Percentiles rank a stretch among this genome's conserved stretches.
Evolutionary conservation across 1,284 basidiomycete genomes (phyloP).

Genomic region (Blastosporella zonata): DNA sequence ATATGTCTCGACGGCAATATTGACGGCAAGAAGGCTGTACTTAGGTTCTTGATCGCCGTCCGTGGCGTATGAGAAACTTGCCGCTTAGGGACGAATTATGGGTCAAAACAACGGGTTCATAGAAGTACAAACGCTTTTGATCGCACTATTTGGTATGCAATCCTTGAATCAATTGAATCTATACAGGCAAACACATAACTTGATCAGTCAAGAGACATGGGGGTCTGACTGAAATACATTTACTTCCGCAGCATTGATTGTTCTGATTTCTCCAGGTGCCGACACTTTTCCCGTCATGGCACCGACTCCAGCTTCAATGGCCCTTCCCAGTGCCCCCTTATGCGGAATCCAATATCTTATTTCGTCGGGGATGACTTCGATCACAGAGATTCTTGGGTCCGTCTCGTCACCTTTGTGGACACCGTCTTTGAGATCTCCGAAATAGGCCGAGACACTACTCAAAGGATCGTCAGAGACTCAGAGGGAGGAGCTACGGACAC

Average conservation of each 20-base stretch:
- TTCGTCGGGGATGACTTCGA: slow-evolving; percentile 81
- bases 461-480: slow-evolving; percentile 1
- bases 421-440: slow-evolving; percentile 87
- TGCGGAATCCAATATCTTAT: slow-evolving; percentile 73
- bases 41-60: background rate
- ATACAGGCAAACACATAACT: background rate
- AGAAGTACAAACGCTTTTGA: slow-evolving; percentile 8
- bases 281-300: slow-evolving; percentile 56
- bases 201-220: slow-evolving; percentile 5
- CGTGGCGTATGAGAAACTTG: background rate
- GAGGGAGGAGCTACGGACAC: background rate
- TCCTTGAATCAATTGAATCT: slow-evolving; percentile 38
- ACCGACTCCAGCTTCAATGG: slow-evolving; percentile 52
- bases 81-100: background rate
- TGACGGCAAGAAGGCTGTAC: too few relatives aligned
- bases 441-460: slow-evolving; percentile 72
- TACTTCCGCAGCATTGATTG: slow-evolving; percentile 60
- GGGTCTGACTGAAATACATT: slow-evolving; percentile 2
- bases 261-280: slow-evolving; percentile 62
- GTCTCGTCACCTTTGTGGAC: slow-evolving; percentile 77
- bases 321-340: slow-evolving; percentile 43
- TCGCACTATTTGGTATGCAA: slow-evolving; percentile 34
- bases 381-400: slow-evolving; percentile 80
- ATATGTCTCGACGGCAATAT: too few relatives aligned
- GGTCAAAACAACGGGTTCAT: background rate